Evolutionary conservation across 2,329 filamentous ascomycete genomes (phyloP).

Genomic region (Hypoxylon sp.): DNA sequence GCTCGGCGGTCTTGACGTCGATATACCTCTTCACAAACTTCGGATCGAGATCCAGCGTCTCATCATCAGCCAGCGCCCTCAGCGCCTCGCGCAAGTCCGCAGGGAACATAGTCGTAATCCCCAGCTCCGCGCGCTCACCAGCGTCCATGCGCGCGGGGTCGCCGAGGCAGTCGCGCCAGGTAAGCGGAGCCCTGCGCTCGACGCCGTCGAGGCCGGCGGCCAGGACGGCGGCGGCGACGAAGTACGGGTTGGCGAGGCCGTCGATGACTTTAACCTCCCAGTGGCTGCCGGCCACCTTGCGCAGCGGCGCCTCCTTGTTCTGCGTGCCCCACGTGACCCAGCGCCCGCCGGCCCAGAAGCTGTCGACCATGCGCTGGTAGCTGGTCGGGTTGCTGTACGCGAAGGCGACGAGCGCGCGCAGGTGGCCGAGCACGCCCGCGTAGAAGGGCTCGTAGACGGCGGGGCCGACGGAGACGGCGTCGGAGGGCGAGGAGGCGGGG

Average conservation of each 20-base stretch:
- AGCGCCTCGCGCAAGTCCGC: slow-evolving; percentile 63
- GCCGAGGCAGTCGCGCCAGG: slow-evolving; percentile 60
- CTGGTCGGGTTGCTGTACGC: slow-evolving; percentile 70
- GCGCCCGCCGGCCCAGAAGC: slow-evolving; percentile 79
- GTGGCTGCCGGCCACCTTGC: slow-evolving; percentile 70
- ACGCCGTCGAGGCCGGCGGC: slow-evolving; percentile 67
- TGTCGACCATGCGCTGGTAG: slow-evolving; percentile 73
- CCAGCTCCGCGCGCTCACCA: slow-evolving; percentile 57
- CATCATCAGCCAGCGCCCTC: slow-evolving; percentile 57
- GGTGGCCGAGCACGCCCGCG: slow-evolving; percentile 71
- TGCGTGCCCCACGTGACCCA: slow-evolving; percentile 84
- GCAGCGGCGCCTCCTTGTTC: slow-evolving; percentile 78
- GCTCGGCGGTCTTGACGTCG: slow-evolving; percentile 66
- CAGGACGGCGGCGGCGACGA: slow-evolving; percentile 69
- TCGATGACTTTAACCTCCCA: slow-evolving; percentile 86
- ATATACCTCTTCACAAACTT: slow-evolving; percentile 65
- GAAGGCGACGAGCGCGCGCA: slow-evolving; percentile 73
- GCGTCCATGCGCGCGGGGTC: slow-evolving; percentile 62
- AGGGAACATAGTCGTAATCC: slow-evolving; percentile 64
- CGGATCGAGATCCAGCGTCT: slow-evolving; percentile 55
- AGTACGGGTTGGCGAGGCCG: slow-evolving; percentile 79
- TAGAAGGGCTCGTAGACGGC: slow-evolving; percentile 71
- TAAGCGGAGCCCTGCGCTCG: slow-evolving; percentile 51
- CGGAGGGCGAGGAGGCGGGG: too few relatives aligned
- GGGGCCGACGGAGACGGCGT: slow-evolving; percentile 46